Conservation (phyloP, 225 moss, liverwort and hornwort genomes). For the Pseudoscleropodium purum region DNA sequence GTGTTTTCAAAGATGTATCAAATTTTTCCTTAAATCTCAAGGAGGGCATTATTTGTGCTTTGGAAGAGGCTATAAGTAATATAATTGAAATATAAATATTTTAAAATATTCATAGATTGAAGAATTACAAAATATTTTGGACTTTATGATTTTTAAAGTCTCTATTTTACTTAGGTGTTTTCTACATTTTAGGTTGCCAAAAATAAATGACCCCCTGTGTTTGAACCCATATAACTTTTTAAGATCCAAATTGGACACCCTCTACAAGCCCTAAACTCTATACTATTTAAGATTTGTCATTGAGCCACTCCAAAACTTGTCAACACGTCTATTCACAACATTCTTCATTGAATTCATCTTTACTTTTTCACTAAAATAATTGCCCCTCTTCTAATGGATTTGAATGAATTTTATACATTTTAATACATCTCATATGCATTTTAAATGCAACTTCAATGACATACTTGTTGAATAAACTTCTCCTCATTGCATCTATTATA, state of each 20-base stretch:
- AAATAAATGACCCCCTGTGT: background rate
- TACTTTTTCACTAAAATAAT: background rate
- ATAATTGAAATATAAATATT: too few relatives aligned
- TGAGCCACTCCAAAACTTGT: background rate
- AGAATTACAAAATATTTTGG: background rate
- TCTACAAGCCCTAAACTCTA: rapidly evolving
- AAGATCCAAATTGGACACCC: rapidly evolving
- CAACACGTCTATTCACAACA: background rate
- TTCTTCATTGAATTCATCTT: background rate
- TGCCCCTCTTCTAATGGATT: background rate
- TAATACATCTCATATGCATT: background rate
- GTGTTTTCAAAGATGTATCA: background rate
- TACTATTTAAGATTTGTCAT: background rate
- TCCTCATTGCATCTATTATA: background rate
- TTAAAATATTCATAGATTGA: background rate
- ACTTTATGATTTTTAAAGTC: background rate
- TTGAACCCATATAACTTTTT: background rate
- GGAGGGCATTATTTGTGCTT: too few relatives aligned
- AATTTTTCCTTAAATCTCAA: too few relatives aligned
- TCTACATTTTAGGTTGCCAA: background rate
- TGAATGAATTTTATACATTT: background rate
- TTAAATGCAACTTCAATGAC: background rate
- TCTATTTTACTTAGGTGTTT: background rate
- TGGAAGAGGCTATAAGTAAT: background rate
- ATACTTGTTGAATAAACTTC: background rate